A percentile compares a stretch with the other conserved stretches of the same genome.
Conservation (phyloP, 495 filamentous ascomycete species). For the Ascobolus immersus region DNA sequence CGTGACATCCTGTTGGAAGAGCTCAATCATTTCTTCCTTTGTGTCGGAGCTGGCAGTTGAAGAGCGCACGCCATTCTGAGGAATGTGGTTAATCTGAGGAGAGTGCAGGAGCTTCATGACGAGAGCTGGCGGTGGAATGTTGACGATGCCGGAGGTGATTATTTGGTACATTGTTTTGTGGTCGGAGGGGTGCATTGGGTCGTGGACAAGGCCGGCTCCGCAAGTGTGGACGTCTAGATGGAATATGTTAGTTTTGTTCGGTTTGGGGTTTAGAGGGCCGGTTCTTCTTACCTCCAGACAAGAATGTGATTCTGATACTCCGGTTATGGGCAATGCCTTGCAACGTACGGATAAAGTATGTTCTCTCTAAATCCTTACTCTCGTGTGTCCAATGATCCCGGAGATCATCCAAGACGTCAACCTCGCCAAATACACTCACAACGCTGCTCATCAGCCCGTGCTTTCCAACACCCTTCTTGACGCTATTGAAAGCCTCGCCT, state of each 20-base stretch:
- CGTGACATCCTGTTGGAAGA: slow-evolving; percentile 75
- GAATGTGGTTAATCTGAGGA: slow-evolving; percentile 51
- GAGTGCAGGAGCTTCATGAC: slow-evolving; percentile 69
- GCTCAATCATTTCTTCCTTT: slow-evolving; percentile 99
- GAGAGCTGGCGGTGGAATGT: slow-evolving; percentile 57
- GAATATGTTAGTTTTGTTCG: slow-evolving; percentile 1
- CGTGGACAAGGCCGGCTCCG: slow-evolving; percentile 83
- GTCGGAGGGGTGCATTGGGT: slow-evolving; percentile 66
- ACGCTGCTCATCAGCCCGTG: slow-evolving; percentile 80
- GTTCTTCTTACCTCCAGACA: slow-evolving; percentile 41
- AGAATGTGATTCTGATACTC: slow-evolving; percentile 81
- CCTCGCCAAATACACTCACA: slow-evolving; percentile 87
- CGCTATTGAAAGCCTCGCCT: slow-evolving; percentile 65
- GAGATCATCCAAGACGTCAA: slow-evolving; percentile 81
- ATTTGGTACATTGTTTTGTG: slow-evolving; percentile 99
- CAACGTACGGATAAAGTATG: slow-evolving; percentile 83
- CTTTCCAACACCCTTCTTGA: slow-evolving; percentile 92
- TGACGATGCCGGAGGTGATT: slow-evolving; percentile 75
- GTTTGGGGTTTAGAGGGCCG: background rate
- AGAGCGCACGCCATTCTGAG: slow-evolving; percentile 66
- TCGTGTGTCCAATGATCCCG: slow-evolving; percentile 97
- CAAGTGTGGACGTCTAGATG: slow-evolving; percentile 54
- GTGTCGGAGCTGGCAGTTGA: slow-evolving; percentile 47
- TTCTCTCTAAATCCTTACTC: slow-evolving; percentile 87
- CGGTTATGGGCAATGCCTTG: slow-evolving; percentile 88